Evolutionary conservation across 352 stramenopile genomes (phyloP).

Genomic region (Phytophthora litchii): DNA sequence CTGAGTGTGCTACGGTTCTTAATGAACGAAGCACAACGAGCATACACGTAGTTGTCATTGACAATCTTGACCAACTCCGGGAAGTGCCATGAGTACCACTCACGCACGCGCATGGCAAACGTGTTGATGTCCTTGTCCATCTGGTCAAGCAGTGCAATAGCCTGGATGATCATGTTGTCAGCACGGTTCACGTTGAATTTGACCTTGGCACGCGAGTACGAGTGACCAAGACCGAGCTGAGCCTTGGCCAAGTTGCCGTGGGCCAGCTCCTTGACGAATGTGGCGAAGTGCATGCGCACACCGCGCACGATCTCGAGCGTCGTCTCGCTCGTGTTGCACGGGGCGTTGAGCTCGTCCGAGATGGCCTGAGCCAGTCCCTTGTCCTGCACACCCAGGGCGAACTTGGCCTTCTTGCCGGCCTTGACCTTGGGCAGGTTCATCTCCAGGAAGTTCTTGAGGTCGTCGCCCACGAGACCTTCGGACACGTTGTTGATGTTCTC

Average conservation of each 20-base stretch:
- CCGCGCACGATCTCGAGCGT: constrained; percentile 96
- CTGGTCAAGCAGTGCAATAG: constrained; percentile 99
- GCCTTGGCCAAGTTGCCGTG: constrained; percentile 96
- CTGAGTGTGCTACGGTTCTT: constrained; percentile 90
- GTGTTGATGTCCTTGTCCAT: constrained; percentile 99
- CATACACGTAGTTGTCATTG: constrained; percentile 99
- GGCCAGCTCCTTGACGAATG: constrained; percentile 98
- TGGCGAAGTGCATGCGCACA: constrained; percentile 97
- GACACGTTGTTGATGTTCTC: constrained; percentile 99
- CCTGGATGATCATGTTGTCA: constrained; percentile 99
- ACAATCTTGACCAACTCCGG: constrained; percentile 99
- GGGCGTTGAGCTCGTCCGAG: constrained; percentile 92
- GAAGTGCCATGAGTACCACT: constrained; percentile 99
- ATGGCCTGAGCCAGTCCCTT: constrained; percentile 95
- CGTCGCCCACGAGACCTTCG: constrained; percentile 92
- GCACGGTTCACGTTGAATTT: constrained; percentile 99
- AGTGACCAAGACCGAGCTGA: constrained; percentile 99
- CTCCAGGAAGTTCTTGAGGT: constrained; percentile 99
- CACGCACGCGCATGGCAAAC: constrained; percentile 99
- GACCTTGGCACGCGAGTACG: constrained; percentile 98
- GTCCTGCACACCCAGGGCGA: constrained; percentile 93
- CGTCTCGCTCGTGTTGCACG: constrained; percentile 98
- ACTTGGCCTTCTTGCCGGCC: constrained; percentile 90
- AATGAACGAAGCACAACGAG: constrained; percentile 96
- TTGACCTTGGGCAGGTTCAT: constrained; percentile 99